Evolutionary conservation across 2,329 filamentous ascomycete species (phyloP), one percentile per base, ranked within the genome.

Genomic region (Ceratocystis albifundus): DNA sequence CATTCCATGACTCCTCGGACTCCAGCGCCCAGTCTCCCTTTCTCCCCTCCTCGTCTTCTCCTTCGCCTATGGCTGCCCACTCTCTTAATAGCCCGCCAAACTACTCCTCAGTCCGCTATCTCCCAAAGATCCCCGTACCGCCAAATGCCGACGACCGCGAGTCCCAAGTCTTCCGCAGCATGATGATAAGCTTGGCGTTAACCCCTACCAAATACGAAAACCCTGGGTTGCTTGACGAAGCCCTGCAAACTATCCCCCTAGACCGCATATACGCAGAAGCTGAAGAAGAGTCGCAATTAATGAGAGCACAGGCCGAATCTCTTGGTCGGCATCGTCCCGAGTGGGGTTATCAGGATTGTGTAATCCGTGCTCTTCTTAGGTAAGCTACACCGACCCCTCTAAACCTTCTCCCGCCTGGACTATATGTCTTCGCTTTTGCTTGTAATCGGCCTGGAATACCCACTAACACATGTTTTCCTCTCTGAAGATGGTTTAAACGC

Each of bases 291-390:
- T 86, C 84, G 70, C 90, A 96, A 74, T 86, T 96, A 36, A 80
- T 96, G 71, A 85, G 88, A 73, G 94, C 90, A 44, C 87, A 96
- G 75, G 93, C 93, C 41, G 88, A 88, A 73, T 96, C 90, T 70
- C 86, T 96, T 78, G 89, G 89, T 22, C 85, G 88, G 66, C 89
- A 87, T 70, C 88, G 88, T 74, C 84, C 92, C 1, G 88, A 91
- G 78, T 97, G 93, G 93, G 93, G 92, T 67, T 96, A 97, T 74
- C 93, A 97, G 76, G 94, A 99, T 77, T 99, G 93, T 75, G 90
- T 96, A 66, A 88, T 97, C 73, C 84, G 89, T 70, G 90, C 93
- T 68, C 80, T 97, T 70, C 80, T 97, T 72, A 87, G 86, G 88
- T 91, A 79, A 28, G 65, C 45, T 17, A 44, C 71, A 36, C 2